Evolutionary conservation across 768 basidiomycete species (phyloP), one percentile per base, ranked within the genome.

Genomic region (Boletales sp.): DNA sequence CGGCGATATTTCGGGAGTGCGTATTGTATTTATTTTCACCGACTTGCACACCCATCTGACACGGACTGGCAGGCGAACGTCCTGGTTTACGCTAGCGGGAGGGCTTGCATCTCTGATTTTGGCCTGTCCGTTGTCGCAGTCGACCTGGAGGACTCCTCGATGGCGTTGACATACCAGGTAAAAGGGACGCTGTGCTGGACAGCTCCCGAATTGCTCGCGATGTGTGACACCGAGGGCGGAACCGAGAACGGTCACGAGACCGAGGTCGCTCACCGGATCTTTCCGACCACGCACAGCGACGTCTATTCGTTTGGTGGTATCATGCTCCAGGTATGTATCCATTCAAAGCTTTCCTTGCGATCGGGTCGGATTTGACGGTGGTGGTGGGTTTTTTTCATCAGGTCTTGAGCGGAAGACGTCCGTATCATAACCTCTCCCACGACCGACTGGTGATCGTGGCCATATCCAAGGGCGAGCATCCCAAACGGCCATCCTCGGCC

Each of bases 141-240:
- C 1, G 69, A 74, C 32, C 56, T 74, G 27, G 57, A 68, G 36
- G 63, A 63, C 6, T 63, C 63, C 15, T 66, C 61, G 15, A 54
- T 65, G 12, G 67, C 68, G 24, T 70, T 72, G 71, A 43, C 54
- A 1, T 64, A 52, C n/a, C 54, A 54, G 43, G 31, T 34, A 8
- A 61, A 47, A 36, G 77, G 76, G 3, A 72, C 76, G n/a, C 64
- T 79, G 17, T 71, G 77, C 2, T 80, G 77, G 75, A 73, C 78
- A 10, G 78, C 78, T 27, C 65, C 76, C 0, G 62, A 72, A 29
- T 55, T 80, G 0, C 69, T 74, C 46, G n/a, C 27, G 1, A 30
- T 56, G 13, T 19, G 21, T 21, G 21, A 21, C 2, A 21, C 6
- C 18, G 42, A 32, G 8, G 15, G 34, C n/a, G 40, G 35, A n/a